Evolutionary conservation across 2,329 filamentous ascomycete species (phyloP).

Genomic region (Tolypocladium sp.): DNA sequence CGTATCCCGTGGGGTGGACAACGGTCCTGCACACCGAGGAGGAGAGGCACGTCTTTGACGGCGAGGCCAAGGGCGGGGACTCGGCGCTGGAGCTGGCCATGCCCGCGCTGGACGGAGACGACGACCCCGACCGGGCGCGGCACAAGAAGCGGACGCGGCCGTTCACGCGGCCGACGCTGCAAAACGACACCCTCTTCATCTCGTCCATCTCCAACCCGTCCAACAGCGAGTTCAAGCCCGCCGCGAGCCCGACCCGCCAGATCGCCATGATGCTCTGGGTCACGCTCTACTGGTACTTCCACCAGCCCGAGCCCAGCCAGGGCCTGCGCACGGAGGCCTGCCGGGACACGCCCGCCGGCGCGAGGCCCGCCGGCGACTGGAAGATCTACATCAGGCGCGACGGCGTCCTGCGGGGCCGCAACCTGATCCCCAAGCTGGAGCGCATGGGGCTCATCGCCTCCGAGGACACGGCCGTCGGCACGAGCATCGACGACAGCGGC

Average conservation of each 20-base stretch:
- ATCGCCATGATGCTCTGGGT: slow-evolving; percentile 97
- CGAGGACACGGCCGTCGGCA: slow-evolving; percentile 66
- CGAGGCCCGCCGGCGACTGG: slow-evolving; percentile 79
- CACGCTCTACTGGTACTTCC: slow-evolving; percentile 95
- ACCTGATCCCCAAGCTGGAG: slow-evolving; percentile 83
- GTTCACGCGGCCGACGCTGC: slow-evolving; percentile 65
- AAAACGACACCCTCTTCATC: slow-evolving; percentile 78
- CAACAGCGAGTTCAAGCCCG: slow-evolving; percentile 68
- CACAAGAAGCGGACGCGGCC: slow-evolving; percentile 17
- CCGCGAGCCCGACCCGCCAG: slow-evolving; percentile 73
- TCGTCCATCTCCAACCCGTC: slow-evolving; percentile 84
- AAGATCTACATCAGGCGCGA: slow-evolving; percentile 74
- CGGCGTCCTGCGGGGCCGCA: slow-evolving; percentile 77
- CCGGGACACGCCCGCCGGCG: slow-evolving; percentile 54
- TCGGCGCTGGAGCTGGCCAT: background rate
- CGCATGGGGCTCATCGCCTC: slow-evolving; percentile 80
- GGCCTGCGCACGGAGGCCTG: slow-evolving; percentile 55
- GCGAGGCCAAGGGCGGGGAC: background rate
- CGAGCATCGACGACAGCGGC: slow-evolving; percentile 48
- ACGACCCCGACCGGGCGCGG: slow-evolving; percentile 18
- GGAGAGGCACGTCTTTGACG: slow-evolving; percentile 7
- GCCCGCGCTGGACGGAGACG: slow-evolving; percentile 4
- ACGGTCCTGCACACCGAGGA: slow-evolving; percentile 70
- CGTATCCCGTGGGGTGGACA: slow-evolving; percentile 83
- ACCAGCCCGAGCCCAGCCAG: slow-evolving; percentile 65